These are phyloP conservation scores for Saturnispora quitensis DNA, from an alignment of 805 yeast species.

Conservation along the genomic window DNA sequence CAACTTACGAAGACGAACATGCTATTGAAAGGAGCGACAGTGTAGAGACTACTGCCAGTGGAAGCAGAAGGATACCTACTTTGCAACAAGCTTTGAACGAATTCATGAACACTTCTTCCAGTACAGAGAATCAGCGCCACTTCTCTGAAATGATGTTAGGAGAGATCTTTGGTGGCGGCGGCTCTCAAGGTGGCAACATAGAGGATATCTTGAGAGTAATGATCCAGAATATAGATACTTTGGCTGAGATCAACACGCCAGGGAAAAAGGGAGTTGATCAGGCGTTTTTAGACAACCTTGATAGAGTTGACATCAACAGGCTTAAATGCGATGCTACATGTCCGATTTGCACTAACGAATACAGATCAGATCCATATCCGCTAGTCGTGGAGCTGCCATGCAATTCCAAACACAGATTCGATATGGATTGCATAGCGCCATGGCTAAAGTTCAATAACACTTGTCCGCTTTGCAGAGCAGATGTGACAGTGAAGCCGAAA, in stretches of 20 bases:
- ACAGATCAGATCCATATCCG: conserved; percentile 66
- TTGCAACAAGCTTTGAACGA: conserved; percentile 12
- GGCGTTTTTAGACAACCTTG: conserved; percentile 65
- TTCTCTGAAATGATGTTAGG: conserved; percentile 1
- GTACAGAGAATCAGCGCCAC: neutral
- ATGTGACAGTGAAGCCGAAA: conserved; percentile 46
- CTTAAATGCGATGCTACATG: conserved; percentile 50
- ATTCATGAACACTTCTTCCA: conserved; percentile 8
- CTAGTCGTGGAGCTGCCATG: conserved; percentile 72
- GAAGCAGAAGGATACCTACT: conserved; percentile 5
- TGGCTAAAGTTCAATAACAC: conserved; percentile 71
- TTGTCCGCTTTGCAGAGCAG: conserved; percentile 82
- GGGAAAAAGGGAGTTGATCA: conserved; percentile 49
- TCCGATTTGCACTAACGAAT: conserved; percentile 75
- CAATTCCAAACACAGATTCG: conserved; percentile 60
- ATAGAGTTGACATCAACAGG: conserved; percentile 45
- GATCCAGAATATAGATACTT: neutral
- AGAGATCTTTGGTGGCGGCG: conserved; percentile 1
- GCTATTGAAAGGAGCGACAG: neutral
- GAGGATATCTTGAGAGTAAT: neutral
- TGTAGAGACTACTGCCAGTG: neutral
- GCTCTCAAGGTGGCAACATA: neutral
- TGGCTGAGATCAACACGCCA: conserved; percentile 1
- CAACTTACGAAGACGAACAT: conserved; percentile 18
- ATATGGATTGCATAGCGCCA: conserved; percentile 82